phyloP scores from a whole-genome alignment of 1,284 basidiomycete species.

The Marasmius tenuissimus region DNA sequence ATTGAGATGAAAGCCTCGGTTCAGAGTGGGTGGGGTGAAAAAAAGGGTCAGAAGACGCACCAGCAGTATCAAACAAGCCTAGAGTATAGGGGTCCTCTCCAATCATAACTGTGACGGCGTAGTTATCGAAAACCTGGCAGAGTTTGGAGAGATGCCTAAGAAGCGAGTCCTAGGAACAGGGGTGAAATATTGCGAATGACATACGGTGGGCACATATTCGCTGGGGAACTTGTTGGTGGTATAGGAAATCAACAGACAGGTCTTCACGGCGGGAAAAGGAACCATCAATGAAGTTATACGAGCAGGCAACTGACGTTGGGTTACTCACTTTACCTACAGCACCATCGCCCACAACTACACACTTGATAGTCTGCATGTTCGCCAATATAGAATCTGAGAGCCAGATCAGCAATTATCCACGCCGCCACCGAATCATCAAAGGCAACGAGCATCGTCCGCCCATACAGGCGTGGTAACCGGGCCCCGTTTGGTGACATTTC shows the following conservation, averaged over 20 bases:
- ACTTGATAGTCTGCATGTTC: conserved; percentile 95
- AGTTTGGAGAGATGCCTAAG: conserved; percentile 26
- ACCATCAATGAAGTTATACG: conserved; percentile 12
- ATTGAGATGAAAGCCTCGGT: conserved; percentile 12
- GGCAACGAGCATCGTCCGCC: neutral
- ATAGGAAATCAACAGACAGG: conserved; percentile 98
- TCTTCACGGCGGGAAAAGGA: conserved; percentile 49
- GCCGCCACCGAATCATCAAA: conserved; percentile 5
- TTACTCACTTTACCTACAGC: conserved; percentile 96
- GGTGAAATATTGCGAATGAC: conserved; percentile 31
- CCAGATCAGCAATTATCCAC: conserved; percentile 10
- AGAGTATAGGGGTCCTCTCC: conserved; percentile 99
- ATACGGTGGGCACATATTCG: conserved; percentile 98
- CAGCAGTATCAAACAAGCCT: conserved; percentile 98
- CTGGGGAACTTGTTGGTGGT: conserved; percentile 99
- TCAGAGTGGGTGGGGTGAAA: conserved; percentile 1
- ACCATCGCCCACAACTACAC: conserved; percentile 99
- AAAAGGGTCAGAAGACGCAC: conserved; percentile 40
- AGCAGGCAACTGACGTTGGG: conserved; percentile 12
- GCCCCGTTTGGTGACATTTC: conserved; percentile 7
- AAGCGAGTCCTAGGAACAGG: conserved; percentile 15
- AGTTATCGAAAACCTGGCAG: conserved; percentile 90
- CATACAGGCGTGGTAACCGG: conserved; percentile 10
- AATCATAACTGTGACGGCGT: conserved; percentile 99
- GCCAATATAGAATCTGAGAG: conserved; percentile 24